Evolutionary conservation across 2,329 filamentous ascomycete species (phyloP).

Genomic region (Colletotrichum kahawae): DNA sequence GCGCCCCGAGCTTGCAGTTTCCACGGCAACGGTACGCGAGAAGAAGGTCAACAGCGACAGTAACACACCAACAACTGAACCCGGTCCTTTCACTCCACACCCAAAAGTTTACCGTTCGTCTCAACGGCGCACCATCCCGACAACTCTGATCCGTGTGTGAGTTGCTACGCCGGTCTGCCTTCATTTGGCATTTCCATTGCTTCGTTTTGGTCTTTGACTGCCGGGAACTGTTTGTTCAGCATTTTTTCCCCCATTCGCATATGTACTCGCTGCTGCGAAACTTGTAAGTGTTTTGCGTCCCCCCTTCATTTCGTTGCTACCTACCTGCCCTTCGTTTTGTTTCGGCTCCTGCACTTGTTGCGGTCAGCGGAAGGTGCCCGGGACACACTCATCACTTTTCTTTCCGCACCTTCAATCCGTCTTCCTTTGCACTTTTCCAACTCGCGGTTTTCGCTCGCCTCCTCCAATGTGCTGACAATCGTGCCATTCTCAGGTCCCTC

Average conservation of each 20-base stretch:
- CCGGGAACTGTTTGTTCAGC: neutral
- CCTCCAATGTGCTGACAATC: conserved; percentile 1
- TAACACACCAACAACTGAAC: conserved; percentile 8
- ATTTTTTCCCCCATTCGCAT: conserved; percentile 23
- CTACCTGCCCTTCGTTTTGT: neutral
- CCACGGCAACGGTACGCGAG: conserved; percentile 19
- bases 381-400: neutral
- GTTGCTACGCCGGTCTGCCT: conserved; percentile 9
- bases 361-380: neutral
- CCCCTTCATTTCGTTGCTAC: neutral
- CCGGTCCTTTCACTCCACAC: conserved; percentile 12
- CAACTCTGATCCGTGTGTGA: conserved; percentile 7
- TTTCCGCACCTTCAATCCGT: neutral
- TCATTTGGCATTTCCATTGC: conserved; percentile 30
- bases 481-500: neutral
- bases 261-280: conserved; percentile 31
- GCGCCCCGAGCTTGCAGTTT: neutral
- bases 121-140: conserved; percentile 17
- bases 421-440: neutral
- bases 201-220: conserved; percentile 24
- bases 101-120: conserved; percentile 19
- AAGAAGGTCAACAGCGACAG: conserved; percentile 16
- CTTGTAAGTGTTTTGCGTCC: conserved; percentile 28
- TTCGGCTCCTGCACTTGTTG: neutral
- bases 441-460: neutral